Base-by-base conservation (phyloP, 495 filamentous ascomycete genomes). In the Corynascus novoguineensis region DNA sequence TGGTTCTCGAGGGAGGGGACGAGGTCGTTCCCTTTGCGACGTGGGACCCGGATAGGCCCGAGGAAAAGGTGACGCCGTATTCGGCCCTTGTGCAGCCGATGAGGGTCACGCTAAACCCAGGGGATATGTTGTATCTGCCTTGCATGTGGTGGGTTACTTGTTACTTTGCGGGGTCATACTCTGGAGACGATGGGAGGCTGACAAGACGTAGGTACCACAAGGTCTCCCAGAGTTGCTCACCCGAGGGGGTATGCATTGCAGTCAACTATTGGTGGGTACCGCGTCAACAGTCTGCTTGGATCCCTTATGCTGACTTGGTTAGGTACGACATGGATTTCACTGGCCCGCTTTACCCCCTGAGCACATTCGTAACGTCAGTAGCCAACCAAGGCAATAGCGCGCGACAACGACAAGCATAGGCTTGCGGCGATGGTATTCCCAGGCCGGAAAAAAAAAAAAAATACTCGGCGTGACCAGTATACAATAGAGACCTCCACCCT, bases 41-140 rank as follows among this genome's bases (percentile, higher is more conserved):
- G 1, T 88, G 86, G 80, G 87, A 91, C 63, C 88, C 88, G 0
- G 86, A 89, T 60, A 31, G 57, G 5, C 81, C 84, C 0, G 58
- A 57, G 12, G 55, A 68, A 22, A 64, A 72, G 12, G 60, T 71
- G 14, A 86, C 84, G 11, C 53, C 51, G 25, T 88, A 81, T 58
- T 85, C 82, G 27, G 56, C 71, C 35, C 68, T 83, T 21, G 79
- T 76, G 2, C 68, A 64, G 52, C 83, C 85, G 4, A 50, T 87
- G 57, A 70, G 77, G 8, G 83, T 89, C 7, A 83, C 79, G 9
- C 65, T 91, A 10, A 61, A 82, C 1, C 75, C 78, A n/a, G 87
- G 88, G 1, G 88, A 92, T 69, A 85, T 92, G 79, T 61, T 92
- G n/a, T 92, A 91, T 70, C 67, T 92, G 22, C 88, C 88, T 21